Conservation (phyloP, 202 grass and related monocot genomes). For the Zoysia matrella region DNA sequence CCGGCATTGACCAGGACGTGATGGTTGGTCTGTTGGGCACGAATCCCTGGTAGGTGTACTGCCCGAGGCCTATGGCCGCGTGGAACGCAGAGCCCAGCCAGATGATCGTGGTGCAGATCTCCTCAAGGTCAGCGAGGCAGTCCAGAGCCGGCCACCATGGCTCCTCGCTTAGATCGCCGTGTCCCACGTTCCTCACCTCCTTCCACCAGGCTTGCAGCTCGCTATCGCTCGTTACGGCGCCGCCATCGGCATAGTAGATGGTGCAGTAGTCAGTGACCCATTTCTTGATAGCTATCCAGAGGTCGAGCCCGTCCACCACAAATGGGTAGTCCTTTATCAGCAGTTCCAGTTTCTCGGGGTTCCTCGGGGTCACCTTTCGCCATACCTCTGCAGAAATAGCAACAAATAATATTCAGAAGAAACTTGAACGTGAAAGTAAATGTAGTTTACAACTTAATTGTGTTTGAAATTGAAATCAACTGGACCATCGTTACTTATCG, state of each 20-base stretch:
- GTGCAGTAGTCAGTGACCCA: slow-evolving; percentile 63
- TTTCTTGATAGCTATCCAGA: slow-evolving; percentile 53
- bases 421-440: no score
- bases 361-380: slow-evolving; percentile 28
- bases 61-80: slow-evolving; percentile 57
- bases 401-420: no score
- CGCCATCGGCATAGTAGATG: slow-evolving; percentile 56
- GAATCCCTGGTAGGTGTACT: slow-evolving; percentile 58
- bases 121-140: slow-evolving; percentile 34
- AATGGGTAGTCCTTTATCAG: slow-evolving; percentile 68
- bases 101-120: slow-evolving; percentile 58
- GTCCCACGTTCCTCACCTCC: slow-evolving; percentile 54
- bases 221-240: slow-evolving; percentile 28
- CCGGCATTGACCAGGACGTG: slow-evolving; percentile 44
- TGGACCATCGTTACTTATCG: no score
- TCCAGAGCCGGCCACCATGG: slow-evolving; percentile 58
- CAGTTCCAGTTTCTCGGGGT: slow-evolving; percentile 32
- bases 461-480: no score
- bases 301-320: slow-evolving; percentile 52
- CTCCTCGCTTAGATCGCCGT: slow-evolving; percentile 53
- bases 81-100: slow-evolving; percentile 63
- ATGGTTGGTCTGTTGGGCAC: slow-evolving; percentile 53
- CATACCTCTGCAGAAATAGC: slow-evolving; percentile 44
- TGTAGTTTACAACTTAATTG: no score
- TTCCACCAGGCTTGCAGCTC: slow-evolving; percentile 69